Base-by-base conservation (phyloP, 2,329 filamentous ascomycete species). In the Graphiopsis chlorocephala region DNA sequence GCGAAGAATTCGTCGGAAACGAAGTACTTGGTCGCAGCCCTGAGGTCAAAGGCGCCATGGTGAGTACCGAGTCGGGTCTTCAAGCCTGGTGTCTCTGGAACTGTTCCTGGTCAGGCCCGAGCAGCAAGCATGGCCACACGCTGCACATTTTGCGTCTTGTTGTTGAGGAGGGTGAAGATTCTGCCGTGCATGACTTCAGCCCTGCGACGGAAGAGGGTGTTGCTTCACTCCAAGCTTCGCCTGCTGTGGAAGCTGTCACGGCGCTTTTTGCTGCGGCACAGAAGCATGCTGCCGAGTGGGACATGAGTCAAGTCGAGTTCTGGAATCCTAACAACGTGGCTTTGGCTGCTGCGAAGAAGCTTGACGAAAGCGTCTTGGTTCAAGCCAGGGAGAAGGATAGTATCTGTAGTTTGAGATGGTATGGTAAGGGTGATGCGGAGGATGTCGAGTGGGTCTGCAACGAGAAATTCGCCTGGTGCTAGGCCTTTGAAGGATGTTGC, bases 381-480 rank as follows among this genome's bases (percentile, higher is more conserved):
- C 74, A 83, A 23, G 80, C 85, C 63, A 80, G 91, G 35, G 86
- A 92, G 63, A 78, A 77, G 58, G 84, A 88, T 61, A 91, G 88
- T 74, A 90, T 94, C 66, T 81, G 89, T 0, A 90, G 88, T 71
- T 73, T 93, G 76, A 86, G 84, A 77, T 93, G 89, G 90, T 89
- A 90, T 71, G 88, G 86, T 1, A 78, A 80, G 11, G 76, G 76
- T 14, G 65, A 53, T 28, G 84, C 81, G 4, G 72, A 78, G 6
- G 80, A 84, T 26, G 77, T 92, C 6, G 86, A 90, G 58, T 94
- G 91, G 90, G 78, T 92, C 59, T 85, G 82, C 14, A 92, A 90
- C 72, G 90, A 93, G 77, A 93, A 92, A 78, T 93, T 86, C 78
- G 89, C 82, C 1, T 94, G 90, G 90, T 92, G 88, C 74, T 93